These are phyloP conservation scores for Rhodosporidiobolus sp. DNA, from an alignment of 768 basidiomycete species.

Conservation along the genomic window DNA sequence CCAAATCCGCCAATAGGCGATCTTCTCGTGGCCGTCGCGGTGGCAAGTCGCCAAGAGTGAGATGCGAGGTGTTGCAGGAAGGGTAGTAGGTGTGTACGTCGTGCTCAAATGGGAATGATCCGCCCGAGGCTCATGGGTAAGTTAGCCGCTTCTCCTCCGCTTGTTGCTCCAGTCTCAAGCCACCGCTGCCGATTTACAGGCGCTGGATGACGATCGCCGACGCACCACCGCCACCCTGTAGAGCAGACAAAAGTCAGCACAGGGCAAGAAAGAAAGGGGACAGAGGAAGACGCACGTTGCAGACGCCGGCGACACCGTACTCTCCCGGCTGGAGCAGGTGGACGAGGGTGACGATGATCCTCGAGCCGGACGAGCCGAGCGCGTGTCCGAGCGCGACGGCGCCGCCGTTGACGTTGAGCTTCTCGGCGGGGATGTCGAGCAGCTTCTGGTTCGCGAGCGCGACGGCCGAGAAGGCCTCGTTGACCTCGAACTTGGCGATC, in stretches of 20 bases:
- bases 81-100: too few relatives aligned
- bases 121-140: too few relatives aligned
- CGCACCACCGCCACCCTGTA: slow-evolving; percentile 78
- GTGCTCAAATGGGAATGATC: too few relatives aligned
- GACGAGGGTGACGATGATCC: slow-evolving; percentile 87
- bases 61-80: too few relatives aligned
- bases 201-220: slow-evolving; percentile 86
- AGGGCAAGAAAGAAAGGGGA: not conserved
- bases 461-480: slow-evolving; percentile 96
- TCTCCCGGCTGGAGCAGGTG: slow-evolving; percentile 88
- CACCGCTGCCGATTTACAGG: slow-evolving; percentile 60
- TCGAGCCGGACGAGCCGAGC: slow-evolving; percentile 72
- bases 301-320: slow-evolving; percentile 93
- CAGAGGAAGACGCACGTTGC: slow-evolving; percentile 67
- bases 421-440: slow-evolving; percentile 74
- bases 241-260: slow-evolving; percentile 24
- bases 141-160: too few relatives aligned
- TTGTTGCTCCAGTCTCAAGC: too few relatives aligned
- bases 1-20: too few relatives aligned
- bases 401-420: slow-evolving; percentile 80
- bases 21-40: too few relatives aligned
- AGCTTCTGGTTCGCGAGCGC: slow-evolving; percentile 86
- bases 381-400: slow-evolving; percentile 64
- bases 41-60: too few relatives aligned
- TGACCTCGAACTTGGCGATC: slow-evolving; percentile 89